Evolutionary conservation across 257 asterid genomes (phyloP), one percentile per base, ranked within the genome.

Genomic region (Capsicum baccatum): DNA sequence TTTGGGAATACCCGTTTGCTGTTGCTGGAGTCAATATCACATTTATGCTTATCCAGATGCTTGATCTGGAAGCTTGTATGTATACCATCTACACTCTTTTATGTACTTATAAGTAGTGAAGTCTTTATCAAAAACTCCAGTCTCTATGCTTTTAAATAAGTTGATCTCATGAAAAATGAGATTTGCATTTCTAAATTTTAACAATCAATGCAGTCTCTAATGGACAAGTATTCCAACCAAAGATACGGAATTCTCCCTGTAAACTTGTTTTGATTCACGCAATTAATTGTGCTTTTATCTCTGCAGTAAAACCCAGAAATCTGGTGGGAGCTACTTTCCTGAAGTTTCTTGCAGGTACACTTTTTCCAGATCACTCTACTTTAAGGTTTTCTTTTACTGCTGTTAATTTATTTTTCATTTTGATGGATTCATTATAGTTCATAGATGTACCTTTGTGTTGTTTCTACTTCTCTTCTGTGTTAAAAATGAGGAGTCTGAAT

Each of bases 1-100:
- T 92, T 88, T 97, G 99, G 99, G 99, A 97, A 85, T 97, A 97
- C 87, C 99, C 99, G 52, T 97, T 97, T 87, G 99, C 99, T 87
- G 99, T 97, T 74, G 99, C 99, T 83, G 99, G 99, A 76, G 99
- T 97, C 85, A 97, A 95, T 90, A 94, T 97, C 91, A 94, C 99
- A 63, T 97, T 95, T 89, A 97, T 97, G 99, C 95, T 97, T 80
- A 97, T 95, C 87, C 99, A 97, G 94, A 97, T 97, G 97, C 98
- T 97, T 85, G 99, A 97, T 89, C 94, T 95, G 84, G 99, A 94
- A 93, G 97, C 99, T 88, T 95, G 99, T 95, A 86, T 67, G 42
- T 80, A 70, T 63, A 15, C 56, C 79, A 12, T 50, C 56, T 74
- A 37, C 56, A 19, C 42, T 83, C 42, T 76, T 50, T 76, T 76